A percentile compares a stretch with the other conserved stretches of the same genome.
These are phyloP conservation scores for Dactylorhiza incarnata DNA, from an alignment of 106 monocot species.

Conservation along the genomic window DNA sequence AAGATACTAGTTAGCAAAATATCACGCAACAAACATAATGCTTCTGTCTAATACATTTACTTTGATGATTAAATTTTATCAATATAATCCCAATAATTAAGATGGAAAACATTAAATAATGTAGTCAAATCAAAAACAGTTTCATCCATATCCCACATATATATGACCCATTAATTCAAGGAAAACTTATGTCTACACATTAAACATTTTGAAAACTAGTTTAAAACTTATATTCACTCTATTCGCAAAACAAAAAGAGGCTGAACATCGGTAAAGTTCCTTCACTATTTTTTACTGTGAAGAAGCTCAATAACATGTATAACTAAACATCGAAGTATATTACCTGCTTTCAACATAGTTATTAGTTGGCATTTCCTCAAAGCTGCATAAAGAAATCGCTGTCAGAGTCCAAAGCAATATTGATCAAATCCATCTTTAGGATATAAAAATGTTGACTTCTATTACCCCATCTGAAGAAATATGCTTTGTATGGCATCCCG, in stretches of 20 bases:
- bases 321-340: not conserved
- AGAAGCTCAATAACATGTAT: not conserved
- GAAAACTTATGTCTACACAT: not conserved
- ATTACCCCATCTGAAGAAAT: conserved; percentile 90
- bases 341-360: conserved; percentile 96
- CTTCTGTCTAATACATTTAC: not conserved
- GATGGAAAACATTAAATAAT: not conserved
- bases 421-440: conserved; percentile 1
- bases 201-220: not conserved
- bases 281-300: not conserved
- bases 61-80: no score
- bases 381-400: conserved; percentile 42
- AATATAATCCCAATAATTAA: not conserved
- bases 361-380: conserved; percentile 97
- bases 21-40: not conserved
- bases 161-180: not conserved
- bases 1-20: not conserved
- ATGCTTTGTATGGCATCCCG: conserved; percentile 76
- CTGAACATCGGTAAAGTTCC: not conserved
- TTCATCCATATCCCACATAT: not conserved
- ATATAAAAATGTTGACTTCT: not conserved
- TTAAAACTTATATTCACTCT: not conserved
- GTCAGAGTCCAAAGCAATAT: conserved; percentile 8
- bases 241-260: not conserved
- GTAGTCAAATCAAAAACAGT: not conserved